Percentiles rank a stretch among this genome's conserved stretches.
Conservation (phyloP, 257 asterid species). For the Euphrasia confusa region DNA sequence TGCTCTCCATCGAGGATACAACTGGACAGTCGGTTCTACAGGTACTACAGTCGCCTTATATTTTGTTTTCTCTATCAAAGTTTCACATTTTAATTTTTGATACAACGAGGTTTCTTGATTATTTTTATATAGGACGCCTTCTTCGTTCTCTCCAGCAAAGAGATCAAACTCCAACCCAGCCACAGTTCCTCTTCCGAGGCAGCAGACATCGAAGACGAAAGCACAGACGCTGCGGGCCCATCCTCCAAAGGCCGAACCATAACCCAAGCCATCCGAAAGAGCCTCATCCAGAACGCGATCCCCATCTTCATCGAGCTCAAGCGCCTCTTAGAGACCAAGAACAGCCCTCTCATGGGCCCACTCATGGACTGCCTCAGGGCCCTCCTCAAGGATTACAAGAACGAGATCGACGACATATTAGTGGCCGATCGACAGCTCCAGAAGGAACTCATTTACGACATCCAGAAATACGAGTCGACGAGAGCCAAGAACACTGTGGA, state of each 20-base stretch:
- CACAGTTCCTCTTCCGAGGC: constrained; percentile 57
- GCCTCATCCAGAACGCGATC: constrained; percentile 80
- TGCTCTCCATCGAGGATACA: constrained; percentile 66
- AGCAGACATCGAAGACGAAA: constrained; percentile 65
- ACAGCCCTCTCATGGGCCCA: constrained; percentile 80
- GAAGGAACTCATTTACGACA: constrained; percentile 84
- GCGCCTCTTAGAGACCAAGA: constrained; percentile 69
- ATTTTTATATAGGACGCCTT: constrained; percentile 64
- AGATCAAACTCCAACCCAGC: constrained; percentile 62
- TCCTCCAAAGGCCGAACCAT: constrained; percentile 59
- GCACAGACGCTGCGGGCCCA: constrained; percentile 41
- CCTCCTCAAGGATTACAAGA: constrained; percentile 95
- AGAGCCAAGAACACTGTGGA: constrained; percentile 59
- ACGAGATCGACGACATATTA: constrained; percentile 78
- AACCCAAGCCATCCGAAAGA: constrained; percentile 80
- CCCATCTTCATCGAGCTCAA: constrained; percentile 95
- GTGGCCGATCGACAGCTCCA: constrained; percentile 85
- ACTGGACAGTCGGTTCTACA: constrained; percentile 80
- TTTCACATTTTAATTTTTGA: not conserved
- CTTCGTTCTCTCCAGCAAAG: constrained; percentile 78
- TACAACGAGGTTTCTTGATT: constrained; percentile 3
- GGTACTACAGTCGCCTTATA: constrained; percentile 33
- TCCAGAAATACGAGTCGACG: constrained; percentile 67
- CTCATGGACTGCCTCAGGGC: constrained; percentile 90
- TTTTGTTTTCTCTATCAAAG: not conserved